These are phyloP conservation scores for Neurospora cerealis DNA, from an alignment of 495 filamentous ascomycete genomes.

Conservation along the genomic window DNA sequence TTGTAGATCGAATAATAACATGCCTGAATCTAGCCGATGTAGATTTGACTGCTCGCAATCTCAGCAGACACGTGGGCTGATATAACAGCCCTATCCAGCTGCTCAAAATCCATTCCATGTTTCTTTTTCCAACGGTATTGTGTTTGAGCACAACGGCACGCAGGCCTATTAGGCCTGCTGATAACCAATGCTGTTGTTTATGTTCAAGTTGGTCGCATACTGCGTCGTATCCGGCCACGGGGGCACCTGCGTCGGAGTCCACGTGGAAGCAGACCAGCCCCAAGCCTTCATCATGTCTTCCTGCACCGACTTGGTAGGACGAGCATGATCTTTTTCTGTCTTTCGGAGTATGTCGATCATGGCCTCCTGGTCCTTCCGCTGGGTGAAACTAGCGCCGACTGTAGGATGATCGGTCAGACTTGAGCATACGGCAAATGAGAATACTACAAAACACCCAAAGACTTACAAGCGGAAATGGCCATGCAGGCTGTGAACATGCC, in stretches of 20 bases:
- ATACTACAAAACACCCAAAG: slow-evolving; percentile 6
- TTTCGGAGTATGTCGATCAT: slow-evolving; percentile 31
- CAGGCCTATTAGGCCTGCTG: neutral
- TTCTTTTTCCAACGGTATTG: neutral
- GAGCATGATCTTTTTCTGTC: slow-evolving; percentile 35
- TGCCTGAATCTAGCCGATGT: neutral
- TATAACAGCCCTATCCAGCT: neutral
- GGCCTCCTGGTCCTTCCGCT: slow-evolving; percentile 29
- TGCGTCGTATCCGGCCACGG: slow-evolving; percentile 5
- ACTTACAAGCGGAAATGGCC: slow-evolving; percentile 42
- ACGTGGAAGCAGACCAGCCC: slow-evolving; percentile 21
- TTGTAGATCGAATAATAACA: neutral
- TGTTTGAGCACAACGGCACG: neutral
- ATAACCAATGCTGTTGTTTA: neutral
- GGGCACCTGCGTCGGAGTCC: neutral
- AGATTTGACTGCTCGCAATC: neutral
- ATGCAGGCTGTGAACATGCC: slow-evolving; percentile 46
- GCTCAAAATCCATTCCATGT: neutral
- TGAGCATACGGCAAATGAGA: slow-evolving; percentile 23
- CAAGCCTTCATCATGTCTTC: slow-evolving; percentile 30
- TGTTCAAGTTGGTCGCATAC: neutral
- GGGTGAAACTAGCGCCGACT: slow-evolving; percentile 6
- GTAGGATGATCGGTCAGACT: slow-evolving; percentile 2
- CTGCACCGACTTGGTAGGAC: slow-evolving; percentile 33
- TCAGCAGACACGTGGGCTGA: neutral